Base-by-base conservation (phyloP, 2,329 filamentous ascomycete species). In the Sarocladium strictum region DNA sequence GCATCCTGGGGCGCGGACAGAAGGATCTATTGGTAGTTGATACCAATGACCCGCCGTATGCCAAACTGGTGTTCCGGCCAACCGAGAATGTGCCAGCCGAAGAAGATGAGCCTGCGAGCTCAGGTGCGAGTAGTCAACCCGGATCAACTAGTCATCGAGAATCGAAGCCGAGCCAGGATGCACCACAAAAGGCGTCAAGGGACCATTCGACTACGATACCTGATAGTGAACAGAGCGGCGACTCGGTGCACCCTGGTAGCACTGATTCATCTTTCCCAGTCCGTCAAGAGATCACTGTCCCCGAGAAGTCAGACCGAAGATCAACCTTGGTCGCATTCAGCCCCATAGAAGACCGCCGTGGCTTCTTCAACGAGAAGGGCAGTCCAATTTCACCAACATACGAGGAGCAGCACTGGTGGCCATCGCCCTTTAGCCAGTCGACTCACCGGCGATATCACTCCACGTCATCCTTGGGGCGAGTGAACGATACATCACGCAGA, bases 11-110 rank as follows among this genome's bases (percentile, higher is more conserved):
- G 0, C 84, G 88, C n/a, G 82, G 80, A 1, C 81, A 87, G 54
- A 84, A 88, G 61, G 81, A 81, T 2, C 69, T 90, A 1, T 68
- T 92, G 4, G 74, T 91, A 0, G 81, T 90, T 0, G 85, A 91
- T 66, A 85, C 86, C 0, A 69, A 70, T 0, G 58, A 63, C 0
- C 54, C 72, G 0, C 76, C 77, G 0, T 70, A 70, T 10, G 76
- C 74, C 0, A 79, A 76, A 53, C 59, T 83, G 1, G 70, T 77
- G 0, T 63, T 66, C 35, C 60, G 58, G 60, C 60, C 0, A 54
- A 64, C 0, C 3, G 32, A 6, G 27, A 47, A 1, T 37, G 45
- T 0, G n/a, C 38, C 0, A 54, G 17, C 40, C 29, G 23, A 54
- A 7, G 67, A 67, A 32, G 35, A 50, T 12, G 52, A 37, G 23